These are phyloP conservation scores for Neofusicoccum sp. DNA, from an alignment of 2,329 filamentous ascomycete genomes.

Conservation along the genomic window DNA sequence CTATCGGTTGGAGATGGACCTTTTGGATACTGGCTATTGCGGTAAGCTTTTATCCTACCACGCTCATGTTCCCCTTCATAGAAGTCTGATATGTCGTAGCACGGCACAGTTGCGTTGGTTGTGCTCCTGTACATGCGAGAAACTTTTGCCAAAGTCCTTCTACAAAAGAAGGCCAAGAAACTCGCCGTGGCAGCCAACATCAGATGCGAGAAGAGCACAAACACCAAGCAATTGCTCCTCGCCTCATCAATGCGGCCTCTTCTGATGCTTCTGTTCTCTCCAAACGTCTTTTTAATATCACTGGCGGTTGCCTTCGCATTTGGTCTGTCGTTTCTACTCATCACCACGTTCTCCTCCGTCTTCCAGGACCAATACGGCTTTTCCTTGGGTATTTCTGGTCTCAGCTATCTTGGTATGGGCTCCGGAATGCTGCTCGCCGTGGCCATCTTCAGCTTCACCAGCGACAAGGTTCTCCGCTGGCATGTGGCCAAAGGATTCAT, in stretches of 20 bases:
- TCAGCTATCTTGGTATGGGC: conserved; percentile 17
- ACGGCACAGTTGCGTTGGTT: conserved; percentile 39
- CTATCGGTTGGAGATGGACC: background rate
- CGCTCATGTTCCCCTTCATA: background rate
- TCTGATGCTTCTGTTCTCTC: conserved; percentile 26
- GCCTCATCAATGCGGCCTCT: conserved; percentile 27
- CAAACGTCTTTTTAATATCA: conserved; percentile 23
- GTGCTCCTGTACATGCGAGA: conserved; percentile 55
- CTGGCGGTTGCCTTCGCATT: conserved; percentile 20
- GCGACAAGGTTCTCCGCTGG: conserved; percentile 6
- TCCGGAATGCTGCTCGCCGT: background rate
- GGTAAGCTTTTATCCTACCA: background rate
- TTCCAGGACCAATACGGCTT: conserved; percentile 17
- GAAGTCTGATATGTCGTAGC: conserved; percentile 18
- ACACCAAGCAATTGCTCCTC: conserved; percentile 24
- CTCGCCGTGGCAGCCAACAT: conserved; percentile 29
- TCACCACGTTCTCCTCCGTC: conserved; percentile 23
- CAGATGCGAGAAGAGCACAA: conserved; percentile 43
- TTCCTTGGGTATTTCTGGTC: background rate
- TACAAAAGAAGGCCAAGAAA: conserved; percentile 53
- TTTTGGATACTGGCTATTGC: background rate
- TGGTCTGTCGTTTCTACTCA: conserved; percentile 23
- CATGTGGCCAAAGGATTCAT: background rate
- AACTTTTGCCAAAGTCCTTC: conserved; percentile 46
- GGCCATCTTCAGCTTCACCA: background rate